phyloP scores from a whole-genome alignment of 2,329 filamentous ascomycete species.

The Hypocreales sp. region DNA sequence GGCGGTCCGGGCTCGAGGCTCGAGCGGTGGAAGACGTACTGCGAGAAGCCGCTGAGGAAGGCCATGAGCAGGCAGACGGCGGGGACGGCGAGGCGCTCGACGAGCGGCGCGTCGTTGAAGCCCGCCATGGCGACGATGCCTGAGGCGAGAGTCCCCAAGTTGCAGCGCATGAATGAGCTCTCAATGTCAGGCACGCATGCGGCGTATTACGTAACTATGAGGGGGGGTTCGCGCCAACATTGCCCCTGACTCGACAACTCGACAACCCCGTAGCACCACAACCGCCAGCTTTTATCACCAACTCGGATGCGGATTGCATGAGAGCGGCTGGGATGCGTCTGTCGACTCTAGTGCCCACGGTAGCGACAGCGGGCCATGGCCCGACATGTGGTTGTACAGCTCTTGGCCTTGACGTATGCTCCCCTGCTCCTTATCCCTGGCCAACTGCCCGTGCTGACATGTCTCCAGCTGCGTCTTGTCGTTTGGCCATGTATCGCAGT shows the following conservation, averaged over 20 bases:
- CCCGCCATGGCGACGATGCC: slow-evolving; percentile 19
- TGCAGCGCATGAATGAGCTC: neutral
- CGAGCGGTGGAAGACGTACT: slow-evolving; percentile 47
- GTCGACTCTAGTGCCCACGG: neutral
- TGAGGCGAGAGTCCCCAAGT: neutral
- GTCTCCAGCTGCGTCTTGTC: slow-evolving; percentile 25
- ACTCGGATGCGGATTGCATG: no score
- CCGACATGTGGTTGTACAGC: slow-evolving; percentile 3
- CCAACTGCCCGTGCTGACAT: neutral
- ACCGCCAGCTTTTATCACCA: neutral
- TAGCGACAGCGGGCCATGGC: slow-evolving; percentile 4
- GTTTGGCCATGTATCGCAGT: slow-evolving; percentile 31
- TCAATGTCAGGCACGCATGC: no score
- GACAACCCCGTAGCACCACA: no score
- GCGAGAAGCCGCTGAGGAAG: slow-evolving; percentile 58
- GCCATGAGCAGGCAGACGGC: slow-evolving; percentile 48
- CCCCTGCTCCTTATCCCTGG: neutral
- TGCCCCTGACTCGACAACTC: no score
- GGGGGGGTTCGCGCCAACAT: no score
- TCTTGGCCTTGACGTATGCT: slow-evolving; percentile 5
- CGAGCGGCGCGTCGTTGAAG: slow-evolving; percentile 22
- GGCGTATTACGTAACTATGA: no score
- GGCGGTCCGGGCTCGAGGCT: slow-evolving; percentile 46
- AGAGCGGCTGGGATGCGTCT: slow-evolving; percentile 1
- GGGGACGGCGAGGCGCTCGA: slow-evolving; percentile 50